Percentiles rank a stretch among this genome's conserved stretches.
Conservation (phyloP, 805 yeast species). For the Metschnikowia arizonensis region DNA sequence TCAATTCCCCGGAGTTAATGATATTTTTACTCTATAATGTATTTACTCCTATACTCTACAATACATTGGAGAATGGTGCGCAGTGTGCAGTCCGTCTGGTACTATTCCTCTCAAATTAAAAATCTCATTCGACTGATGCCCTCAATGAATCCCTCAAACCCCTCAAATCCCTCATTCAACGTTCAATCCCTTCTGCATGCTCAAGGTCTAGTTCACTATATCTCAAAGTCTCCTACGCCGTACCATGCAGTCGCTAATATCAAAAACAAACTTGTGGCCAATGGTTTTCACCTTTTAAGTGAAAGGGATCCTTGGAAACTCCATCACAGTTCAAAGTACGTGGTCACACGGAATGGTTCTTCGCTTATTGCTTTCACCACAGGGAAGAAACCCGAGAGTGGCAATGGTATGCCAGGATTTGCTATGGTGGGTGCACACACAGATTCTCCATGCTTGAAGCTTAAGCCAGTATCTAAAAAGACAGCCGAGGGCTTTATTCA, state of each 20-base stretch:
- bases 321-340: conserved; percentile 62
- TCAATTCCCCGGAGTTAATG: too few relatives aligned
- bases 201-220: conserved; percentile 66
- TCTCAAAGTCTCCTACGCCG: conserved; percentile 87
- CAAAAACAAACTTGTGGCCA: conserved; percentile 46
- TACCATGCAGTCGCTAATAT: conserved; percentile 82
- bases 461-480: conserved; percentile 81
- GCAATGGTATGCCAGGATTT: conserved; percentile 69
- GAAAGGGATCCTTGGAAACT: conserved; percentile 69
- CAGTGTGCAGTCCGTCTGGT: too few relatives aligned
- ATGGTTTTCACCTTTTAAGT: conserved; percentile 70
- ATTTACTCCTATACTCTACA: too few relatives aligned
- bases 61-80: too few relatives aligned
- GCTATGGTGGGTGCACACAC: conserved; percentile 95
- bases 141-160: too few relatives aligned
- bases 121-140: too few relatives aligned
- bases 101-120: too few relatives aligned
- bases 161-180: too few relatives aligned
- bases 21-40: too few relatives aligned
- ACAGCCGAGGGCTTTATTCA: conserved; percentile 73
- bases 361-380: conserved; percentile 84
- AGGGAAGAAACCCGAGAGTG: conserved; percentile 39
- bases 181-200: conserved; percentile 24
- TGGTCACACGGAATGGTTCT: conserved; percentile 84
- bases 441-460: conserved; percentile 84